These are phyloP conservation scores for Arthrocladium fulminans DNA, from an alignment of 2,329 filamentous ascomycete genomes.

Conservation along the genomic window DNA sequence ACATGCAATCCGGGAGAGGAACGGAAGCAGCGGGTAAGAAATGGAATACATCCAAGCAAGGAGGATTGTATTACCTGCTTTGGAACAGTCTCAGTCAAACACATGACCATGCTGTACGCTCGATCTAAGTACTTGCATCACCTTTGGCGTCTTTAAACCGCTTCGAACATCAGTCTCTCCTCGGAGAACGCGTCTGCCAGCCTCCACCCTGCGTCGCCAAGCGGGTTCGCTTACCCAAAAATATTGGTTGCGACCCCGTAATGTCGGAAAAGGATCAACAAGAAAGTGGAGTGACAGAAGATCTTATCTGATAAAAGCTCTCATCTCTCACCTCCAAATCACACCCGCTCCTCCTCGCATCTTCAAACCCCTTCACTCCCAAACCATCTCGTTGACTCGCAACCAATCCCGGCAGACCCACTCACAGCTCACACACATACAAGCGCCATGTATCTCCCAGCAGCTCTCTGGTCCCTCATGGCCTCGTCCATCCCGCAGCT, in stretches of 20 bases:
- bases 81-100: neutral
- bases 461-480: neutral
- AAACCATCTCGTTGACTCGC: neutral
- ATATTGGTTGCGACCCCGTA: no score
- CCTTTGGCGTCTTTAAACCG: neutral
- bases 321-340: no score
- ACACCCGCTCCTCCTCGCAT: neutral
- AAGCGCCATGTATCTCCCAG: neutral
- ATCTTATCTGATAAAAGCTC: slow-evolving; percentile 6
- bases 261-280: no score
- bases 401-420: neutral
- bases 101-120: neutral
- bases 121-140: neutral
- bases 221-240: neutral
- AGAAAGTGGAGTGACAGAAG: neutral
- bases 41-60: neutral
- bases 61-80: neutral
- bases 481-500: neutral
- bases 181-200: no score
- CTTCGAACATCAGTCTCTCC: no score
- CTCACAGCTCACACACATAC: neutral
- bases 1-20: neutral
- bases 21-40: neutral
- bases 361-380: neutral
- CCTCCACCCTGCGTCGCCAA: neutral